Conservation (phyloP, 2,329 filamentous ascomycete species). For the Thielaviopsis populi region DNA sequence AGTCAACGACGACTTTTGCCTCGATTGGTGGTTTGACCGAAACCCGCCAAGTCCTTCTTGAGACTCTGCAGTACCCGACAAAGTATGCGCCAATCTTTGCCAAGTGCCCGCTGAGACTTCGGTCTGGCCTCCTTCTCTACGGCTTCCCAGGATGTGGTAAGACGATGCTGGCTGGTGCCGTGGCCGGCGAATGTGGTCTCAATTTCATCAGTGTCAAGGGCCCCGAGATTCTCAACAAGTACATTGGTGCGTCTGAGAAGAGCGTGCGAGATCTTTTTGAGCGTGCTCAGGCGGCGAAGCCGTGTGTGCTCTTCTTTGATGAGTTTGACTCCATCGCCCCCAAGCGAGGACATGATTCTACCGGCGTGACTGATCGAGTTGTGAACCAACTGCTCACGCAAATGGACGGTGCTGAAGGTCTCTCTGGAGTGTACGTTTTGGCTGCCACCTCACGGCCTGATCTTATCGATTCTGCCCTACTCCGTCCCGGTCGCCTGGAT, state of each 20-base stretch:
- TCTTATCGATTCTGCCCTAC: conserved; percentile 81
- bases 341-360: conserved; percentile 91
- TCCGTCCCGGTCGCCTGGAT: conserved; percentile 82
- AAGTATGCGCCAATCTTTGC: conserved; percentile 97
- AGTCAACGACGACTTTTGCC: conserved; percentile 80
- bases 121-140: conserved; percentile 83
- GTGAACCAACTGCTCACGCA: conserved; percentile 97
- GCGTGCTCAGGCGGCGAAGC: conserved; percentile 73
- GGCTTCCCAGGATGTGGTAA: conserved; percentile 95
- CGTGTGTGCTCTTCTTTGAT: conserved; percentile 95
- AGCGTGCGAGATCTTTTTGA: conserved; percentile 91
- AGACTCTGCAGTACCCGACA: conserved; percentile 92
- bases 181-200: conserved; percentile 93
- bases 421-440: conserved; percentile 89
- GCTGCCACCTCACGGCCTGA: conserved; percentile 89
- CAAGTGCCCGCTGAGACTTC: conserved; percentile 83
- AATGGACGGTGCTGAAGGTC: conserved; percentile 94
- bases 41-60: conserved; percentile 79
- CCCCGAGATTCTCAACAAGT: conserved; percentile 96
- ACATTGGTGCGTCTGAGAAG: conserved; percentile 95
- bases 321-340: conserved; percentile 97
- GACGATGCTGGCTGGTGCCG: conserved; percentile 83
- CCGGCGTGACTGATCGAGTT: conserved; percentile 94
- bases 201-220: conserved; percentile 99
- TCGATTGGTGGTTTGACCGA: conserved; percentile 78